Evolutionary conservation across 768 basidiomycete genomes (phyloP).

Genomic region (Holtermanniella nyarrowii): DNA sequence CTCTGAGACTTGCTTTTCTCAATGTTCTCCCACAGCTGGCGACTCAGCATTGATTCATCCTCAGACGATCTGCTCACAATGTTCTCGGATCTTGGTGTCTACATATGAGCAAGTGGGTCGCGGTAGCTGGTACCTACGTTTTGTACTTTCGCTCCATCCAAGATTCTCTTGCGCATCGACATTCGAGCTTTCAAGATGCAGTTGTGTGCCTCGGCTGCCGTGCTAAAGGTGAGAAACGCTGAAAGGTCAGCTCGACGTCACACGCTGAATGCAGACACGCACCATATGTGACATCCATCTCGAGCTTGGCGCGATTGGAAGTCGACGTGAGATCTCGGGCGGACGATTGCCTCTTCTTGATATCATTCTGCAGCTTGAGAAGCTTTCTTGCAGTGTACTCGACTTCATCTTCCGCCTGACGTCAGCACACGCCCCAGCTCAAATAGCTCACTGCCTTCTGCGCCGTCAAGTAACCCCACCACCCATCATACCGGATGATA

Average conservation of each 20-base stretch:
- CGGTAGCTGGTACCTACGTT: too few species aligned
- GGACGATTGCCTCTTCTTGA: not conserved
- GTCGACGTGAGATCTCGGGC: not conserved
- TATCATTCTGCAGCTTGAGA: not conserved
- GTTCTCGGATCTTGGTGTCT: conserved; percentile 15
- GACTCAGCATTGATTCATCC: not conserved
- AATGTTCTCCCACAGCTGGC: conserved; percentile 28
- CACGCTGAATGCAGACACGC: too few species aligned
- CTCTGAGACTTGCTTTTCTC: conserved; percentile 13
- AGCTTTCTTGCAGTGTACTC: not conserved
- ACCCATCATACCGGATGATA: not conserved
- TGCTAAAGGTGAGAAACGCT: not conserved
- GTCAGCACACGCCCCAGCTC: not conserved
- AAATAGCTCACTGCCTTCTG: not conserved
- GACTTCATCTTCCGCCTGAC: not conserved
- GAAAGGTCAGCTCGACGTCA: not conserved
- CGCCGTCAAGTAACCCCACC: not conserved
- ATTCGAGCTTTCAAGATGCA: not conserved
- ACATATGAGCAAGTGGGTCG: too few species aligned
- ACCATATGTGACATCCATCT: not conserved
- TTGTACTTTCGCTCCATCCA: not conserved
- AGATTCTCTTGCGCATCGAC: not conserved
- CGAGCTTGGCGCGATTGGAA: not conserved
- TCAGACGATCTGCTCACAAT: conserved; percentile 8
- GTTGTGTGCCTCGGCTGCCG: not conserved